Percentiles rank a stretch among this genome's conserved stretches.
phyloP scores from a whole-genome alignment of 805 yeast species.

The Ogataea angusta region DNA sequence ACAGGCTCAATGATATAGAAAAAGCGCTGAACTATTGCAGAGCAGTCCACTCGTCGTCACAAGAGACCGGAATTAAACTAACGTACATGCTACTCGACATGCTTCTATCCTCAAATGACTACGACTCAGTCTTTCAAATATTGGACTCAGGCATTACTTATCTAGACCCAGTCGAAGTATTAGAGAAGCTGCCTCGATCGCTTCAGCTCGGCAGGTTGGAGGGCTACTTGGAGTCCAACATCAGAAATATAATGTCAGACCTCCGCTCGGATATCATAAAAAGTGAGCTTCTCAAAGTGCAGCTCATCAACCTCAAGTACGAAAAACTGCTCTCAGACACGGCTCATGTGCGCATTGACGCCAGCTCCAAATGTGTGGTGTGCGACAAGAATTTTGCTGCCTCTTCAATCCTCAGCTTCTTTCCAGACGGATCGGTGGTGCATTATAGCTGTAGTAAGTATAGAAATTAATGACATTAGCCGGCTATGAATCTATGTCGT shows the following conservation, averaged over 20 bases:
- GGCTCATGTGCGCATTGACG: constrained; percentile 36
- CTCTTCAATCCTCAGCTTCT: constrained; percentile 44
- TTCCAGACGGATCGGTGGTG: constrained; percentile 42
- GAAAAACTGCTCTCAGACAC: constrained; percentile 38
- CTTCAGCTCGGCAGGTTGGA: constrained; percentile 44
- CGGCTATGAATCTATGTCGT: constrained; percentile 25
- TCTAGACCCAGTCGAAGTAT: constrained; percentile 34
- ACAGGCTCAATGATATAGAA: constrained; percentile 52
- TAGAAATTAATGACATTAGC: constrained; percentile 16
- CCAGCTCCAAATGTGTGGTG: constrained; percentile 52
- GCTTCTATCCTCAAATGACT: constrained; percentile 26
- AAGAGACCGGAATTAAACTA: constrained; percentile 38
- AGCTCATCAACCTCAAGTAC: constrained; percentile 42
- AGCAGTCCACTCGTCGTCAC: constrained; percentile 38
- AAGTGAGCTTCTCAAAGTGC: constrained; percentile 51
- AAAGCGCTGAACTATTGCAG: constrained; percentile 63
- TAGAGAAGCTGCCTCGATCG: constrained; percentile 49
- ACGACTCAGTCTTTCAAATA: constrained; percentile 29
- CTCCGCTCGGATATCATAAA: constrained; percentile 41
- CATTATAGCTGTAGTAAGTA: constrained; percentile 53
- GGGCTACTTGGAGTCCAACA: constrained; percentile 41
- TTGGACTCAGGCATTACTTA: constrained; percentile 24
- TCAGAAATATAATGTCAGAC: constrained; percentile 39
- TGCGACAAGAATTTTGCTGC: constrained; percentile 54
- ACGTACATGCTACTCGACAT: constrained; percentile 49